phyloP scores from a whole-genome alignment of 495 filamentous ascomycete genomes.

The Aspergillus coremiiformis region DNA sequence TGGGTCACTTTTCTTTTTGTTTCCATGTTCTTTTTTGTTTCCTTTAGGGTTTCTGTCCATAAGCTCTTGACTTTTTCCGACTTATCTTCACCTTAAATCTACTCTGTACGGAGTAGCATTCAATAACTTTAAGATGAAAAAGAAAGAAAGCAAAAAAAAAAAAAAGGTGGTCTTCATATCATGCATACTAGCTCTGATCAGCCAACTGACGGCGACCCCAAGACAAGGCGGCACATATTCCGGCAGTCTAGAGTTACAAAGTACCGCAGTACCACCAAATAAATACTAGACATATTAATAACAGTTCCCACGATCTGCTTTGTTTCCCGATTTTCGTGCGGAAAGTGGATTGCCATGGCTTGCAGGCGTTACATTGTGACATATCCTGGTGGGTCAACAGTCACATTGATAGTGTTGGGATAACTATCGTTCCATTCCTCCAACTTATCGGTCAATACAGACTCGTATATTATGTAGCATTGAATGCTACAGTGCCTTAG shows the following conservation, averaged over 20 bases:
- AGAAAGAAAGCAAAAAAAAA: not conserved
- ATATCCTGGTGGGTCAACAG: conserved; percentile 6
- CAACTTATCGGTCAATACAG: not conserved
- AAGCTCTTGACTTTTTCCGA: not conserved
- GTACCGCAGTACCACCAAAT: not conserved
- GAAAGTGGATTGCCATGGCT: conserved; percentile 7
- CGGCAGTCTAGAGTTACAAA: not conserved
- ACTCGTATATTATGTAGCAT: not conserved
- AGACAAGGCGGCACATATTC: not conserved
- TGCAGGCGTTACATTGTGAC: conserved; percentile 9
- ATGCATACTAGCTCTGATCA: not conserved
- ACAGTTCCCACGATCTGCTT: not conserved
- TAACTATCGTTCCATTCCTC: not conserved
- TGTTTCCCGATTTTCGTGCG: conserved; percentile 7
- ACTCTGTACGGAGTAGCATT: no score
- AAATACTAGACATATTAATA: not conserved
- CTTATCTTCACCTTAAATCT: not conserved
- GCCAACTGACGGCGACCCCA: not conserved
- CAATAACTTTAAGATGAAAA: no score
- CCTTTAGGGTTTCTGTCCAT: conserved; percentile 4
- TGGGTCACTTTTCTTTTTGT: not conserved
- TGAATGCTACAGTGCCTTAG: not conserved
- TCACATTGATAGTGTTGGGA: not conserved
- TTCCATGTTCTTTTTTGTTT: not conserved
- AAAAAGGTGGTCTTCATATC: not conserved